These are phyloP conservation scores for Picea sitchensis DNA, from an alignment of 75 land plant genomes.

Conservation along the genomic window DNA sequence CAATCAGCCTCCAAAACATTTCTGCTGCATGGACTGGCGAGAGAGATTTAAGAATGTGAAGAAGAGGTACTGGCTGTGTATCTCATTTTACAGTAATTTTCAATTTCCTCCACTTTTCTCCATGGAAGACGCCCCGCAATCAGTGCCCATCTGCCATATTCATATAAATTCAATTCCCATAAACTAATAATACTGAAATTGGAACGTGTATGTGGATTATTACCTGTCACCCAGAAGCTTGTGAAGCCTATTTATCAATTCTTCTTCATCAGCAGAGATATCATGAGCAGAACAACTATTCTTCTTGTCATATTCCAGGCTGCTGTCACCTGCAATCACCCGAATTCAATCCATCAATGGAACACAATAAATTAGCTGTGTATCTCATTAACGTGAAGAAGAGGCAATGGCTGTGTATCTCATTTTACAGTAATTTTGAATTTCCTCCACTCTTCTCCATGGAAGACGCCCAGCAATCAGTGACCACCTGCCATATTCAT, in stretches of 20 bases:
- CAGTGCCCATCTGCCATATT: not conserved
- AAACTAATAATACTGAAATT: no score
- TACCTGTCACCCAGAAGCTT: conserved; percentile 5
- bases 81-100: not conserved
- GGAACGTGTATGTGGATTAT: no score
- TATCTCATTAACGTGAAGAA: no score
- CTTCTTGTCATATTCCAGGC: not conserved
- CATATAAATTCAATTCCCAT: no score
- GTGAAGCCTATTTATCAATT: not conserved
- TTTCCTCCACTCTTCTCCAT: not conserved
- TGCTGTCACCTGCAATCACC: not conserved
- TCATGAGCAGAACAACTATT: not conserved
- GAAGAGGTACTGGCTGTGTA: no score
- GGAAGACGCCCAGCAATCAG: conserved; percentile 7
- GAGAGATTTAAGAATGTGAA: no score
- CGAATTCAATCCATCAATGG: no score
- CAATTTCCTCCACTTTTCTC: not conserved
- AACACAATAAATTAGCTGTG: no score
- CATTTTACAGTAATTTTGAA: not conserved
- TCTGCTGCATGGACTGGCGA: no score
- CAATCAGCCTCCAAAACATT: no score
- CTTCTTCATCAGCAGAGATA: not conserved
- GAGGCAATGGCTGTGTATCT: not conserved
- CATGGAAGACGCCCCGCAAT: conserved; percentile 9
- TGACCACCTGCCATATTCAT: no score